Evolutionary conservation across 768 basidiomycete genomes (phyloP).

Genomic region (Auricularia sp.): DNA sequence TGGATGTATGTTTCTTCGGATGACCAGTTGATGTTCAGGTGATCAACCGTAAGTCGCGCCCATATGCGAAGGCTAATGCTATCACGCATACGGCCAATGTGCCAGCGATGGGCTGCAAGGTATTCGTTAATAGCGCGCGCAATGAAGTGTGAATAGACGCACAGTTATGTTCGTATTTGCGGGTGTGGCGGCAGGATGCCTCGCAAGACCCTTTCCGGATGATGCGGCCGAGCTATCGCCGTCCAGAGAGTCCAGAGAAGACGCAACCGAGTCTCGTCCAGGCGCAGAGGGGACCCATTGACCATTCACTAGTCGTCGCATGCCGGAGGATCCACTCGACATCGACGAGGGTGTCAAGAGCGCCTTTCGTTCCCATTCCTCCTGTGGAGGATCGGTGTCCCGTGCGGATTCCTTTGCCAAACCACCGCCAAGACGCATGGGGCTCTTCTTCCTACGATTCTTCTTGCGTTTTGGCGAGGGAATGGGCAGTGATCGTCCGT

Average conservation of each 20-base stretch:
- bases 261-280: not conserved
- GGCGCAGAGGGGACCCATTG: not conserved
- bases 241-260: not conserved
- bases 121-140: not conserved
- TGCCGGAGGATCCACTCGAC: not conserved
- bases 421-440: not conserved
- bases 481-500: not conserved
- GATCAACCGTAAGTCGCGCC: not conserved
- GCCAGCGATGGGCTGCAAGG: not conserved
- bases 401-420: no score
- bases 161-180: not conserved
- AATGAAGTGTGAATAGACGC: not conserved
- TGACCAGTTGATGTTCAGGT: not conserved
- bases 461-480: conserved; percentile 1
- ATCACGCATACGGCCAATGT: not conserved
- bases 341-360: not conserved
- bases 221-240: not conserved
- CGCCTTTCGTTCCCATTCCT: not conserved
- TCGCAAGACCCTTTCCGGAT: not conserved
- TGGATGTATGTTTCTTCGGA: not conserved
- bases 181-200: not conserved
- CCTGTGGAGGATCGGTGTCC: not conserved
- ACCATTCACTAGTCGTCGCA: not conserved
- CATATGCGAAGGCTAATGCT: not conserved
- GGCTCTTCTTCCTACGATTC: not conserved